Conservation (phyloP, 2,329 filamentous ascomycete genomes). For the Elsinoe perseae region DNA sequence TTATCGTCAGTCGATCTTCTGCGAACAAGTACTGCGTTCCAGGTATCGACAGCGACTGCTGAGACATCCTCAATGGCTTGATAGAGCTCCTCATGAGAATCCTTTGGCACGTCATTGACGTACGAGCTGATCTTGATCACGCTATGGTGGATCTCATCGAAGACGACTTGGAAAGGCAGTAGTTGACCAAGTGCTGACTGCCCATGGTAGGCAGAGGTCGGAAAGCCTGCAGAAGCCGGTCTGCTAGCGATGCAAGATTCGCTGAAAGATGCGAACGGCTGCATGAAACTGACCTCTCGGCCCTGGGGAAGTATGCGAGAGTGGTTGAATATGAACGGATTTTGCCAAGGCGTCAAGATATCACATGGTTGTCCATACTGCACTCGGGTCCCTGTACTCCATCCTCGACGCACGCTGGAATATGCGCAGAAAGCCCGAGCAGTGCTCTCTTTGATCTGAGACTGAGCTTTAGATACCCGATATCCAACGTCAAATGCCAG, state of each 20-base stretch:
- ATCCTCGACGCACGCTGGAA: too few relatives aligned
- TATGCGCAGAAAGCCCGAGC: neutral
- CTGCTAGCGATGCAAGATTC: neutral
- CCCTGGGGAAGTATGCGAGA: neutral
- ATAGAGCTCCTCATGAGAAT: conserved; percentile 2
- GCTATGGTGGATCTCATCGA: too few relatives aligned
- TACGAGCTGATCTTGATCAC: conserved; percentile 17
- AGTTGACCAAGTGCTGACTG: conserved; percentile 16
- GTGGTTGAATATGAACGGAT: neutral
- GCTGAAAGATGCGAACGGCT: neutral
- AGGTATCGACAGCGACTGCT: conserved; percentile 10
- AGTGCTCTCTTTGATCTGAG: neutral
- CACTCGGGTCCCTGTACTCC: too few relatives aligned
- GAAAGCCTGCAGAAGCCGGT: neutral
- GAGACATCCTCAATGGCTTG: conserved; percentile 18
- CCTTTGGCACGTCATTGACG: conserved; percentile 18
- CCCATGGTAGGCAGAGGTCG: neutral
- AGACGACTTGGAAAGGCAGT: conserved; percentile 17
- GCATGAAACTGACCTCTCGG: neutral
- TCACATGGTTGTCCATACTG: too few relatives aligned
- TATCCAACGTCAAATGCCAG: neutral
- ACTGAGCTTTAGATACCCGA: neutral
- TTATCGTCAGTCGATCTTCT: neutral
- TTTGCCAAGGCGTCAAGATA: neutral
- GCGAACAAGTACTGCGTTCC: conserved; percentile 17